A percentile compares a stretch with the other conserved stretches of the same genome.
phyloP scores from a whole-genome alignment of 202 grass and related monocot species.

The Thinopyrum obtusiflorum region DNA sequence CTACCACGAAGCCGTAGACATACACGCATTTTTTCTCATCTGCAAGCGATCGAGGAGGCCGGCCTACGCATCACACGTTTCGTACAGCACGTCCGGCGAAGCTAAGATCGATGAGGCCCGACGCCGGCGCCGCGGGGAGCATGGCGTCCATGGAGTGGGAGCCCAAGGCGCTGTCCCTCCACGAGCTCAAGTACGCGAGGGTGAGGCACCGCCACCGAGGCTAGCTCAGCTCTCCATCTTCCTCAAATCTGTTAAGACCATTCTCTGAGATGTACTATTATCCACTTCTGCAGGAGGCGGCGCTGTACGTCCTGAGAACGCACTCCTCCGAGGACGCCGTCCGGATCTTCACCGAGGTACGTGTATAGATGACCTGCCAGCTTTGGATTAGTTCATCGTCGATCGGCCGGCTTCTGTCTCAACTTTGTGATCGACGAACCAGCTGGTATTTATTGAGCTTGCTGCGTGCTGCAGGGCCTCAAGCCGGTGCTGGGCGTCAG shows the following conservation, averaged over 20 bases:
- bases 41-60: neutral
- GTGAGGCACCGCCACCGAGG: conserved; percentile 1
- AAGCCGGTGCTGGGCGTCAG: conserved; percentile 40
- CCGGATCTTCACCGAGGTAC: conserved; percentile 51
- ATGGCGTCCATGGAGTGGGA: conserved; percentile 41
- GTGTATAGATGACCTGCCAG: too few species aligned
- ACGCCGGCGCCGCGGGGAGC: neutral
- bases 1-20: neutral
- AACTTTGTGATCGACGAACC: neutral
- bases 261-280: neutral
- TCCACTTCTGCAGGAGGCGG: conserved; percentile 36
- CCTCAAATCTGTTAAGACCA: neutral
- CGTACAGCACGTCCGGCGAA: neutral
- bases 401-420: neutral
- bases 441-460: neutral
- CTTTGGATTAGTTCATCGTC: too few species aligned
- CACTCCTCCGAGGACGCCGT: conserved; percentile 43
- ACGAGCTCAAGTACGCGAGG: conserved; percentile 51
- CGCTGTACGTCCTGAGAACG: conserved; percentile 41
- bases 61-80: neutral
- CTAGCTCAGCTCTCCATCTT: neutral
- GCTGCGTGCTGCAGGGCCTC: conserved; percentile 31
- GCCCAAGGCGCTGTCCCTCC: conserved; percentile 45
- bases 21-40: neutral
- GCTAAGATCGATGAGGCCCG: neutral